Percentiles rank a stretch among this genome's conserved stretches.
These are phyloP conservation scores for Cordyceps cicadae DNA, from an alignment of 2,329 filamentous ascomycete genomes.

Conservation along the genomic window DNA sequence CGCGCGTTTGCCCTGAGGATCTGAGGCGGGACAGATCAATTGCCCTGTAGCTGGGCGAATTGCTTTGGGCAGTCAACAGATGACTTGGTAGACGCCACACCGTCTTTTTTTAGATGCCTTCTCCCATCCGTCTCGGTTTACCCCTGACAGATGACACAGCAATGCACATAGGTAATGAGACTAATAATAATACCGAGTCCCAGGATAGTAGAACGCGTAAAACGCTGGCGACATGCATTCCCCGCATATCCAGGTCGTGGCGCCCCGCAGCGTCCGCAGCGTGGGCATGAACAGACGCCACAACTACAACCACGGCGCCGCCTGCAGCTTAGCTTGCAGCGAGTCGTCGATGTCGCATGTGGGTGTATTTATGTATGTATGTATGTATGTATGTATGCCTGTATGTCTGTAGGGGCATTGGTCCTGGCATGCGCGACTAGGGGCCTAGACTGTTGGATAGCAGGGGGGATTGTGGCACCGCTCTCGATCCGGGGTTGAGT, in stretches of 20 bases:
- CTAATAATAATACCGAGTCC: too few relatives aligned
- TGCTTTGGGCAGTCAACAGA: too few relatives aligned
- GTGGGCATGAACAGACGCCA: background rate
- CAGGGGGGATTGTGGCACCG: background rate
- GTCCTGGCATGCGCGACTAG: background rate
- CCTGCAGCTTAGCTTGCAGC: background rate
- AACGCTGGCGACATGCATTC: background rate
- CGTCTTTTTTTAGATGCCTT: too few relatives aligned
- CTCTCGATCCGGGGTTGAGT: too few relatives aligned
- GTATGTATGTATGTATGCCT: background rate
- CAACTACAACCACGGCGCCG: background rate
- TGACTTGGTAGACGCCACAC: too few relatives aligned
- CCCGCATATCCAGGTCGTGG: background rate
- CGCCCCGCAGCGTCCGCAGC: background rate
- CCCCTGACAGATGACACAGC: background rate
- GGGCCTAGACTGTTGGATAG: background rate
- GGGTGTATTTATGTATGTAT: background rate
- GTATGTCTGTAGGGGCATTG: too few relatives aligned
- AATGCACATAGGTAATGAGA: background rate
- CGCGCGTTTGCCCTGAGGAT: too few relatives aligned
- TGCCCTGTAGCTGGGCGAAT: too few relatives aligned
- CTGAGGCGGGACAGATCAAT: too few relatives aligned
- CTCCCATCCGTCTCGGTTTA: background rate
- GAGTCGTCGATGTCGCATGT: background rate
- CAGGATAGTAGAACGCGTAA: background rate